phyloP scores from a whole-genome alignment of 306 rosid species.

The Vigna reflexopilosa region DNA sequence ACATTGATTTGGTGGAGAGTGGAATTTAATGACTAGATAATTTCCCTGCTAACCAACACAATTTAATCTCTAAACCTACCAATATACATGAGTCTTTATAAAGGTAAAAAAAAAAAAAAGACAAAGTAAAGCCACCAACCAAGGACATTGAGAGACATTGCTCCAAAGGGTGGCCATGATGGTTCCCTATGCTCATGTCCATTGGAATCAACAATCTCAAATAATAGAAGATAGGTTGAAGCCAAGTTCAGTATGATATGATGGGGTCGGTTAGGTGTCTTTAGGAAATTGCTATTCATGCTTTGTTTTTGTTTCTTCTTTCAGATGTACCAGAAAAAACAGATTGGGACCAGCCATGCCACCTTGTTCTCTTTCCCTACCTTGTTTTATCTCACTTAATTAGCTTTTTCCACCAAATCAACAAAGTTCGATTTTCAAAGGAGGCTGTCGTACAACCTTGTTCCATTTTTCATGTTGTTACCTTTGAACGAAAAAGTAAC shows the following conservation, averaged over 20 bases:
- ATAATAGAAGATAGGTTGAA: slow-evolving; percentile 37
- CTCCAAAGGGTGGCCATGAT: slow-evolving; percentile 43
- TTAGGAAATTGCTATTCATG: slow-evolving; percentile 10
- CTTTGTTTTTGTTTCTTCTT: slow-evolving; percentile 21
- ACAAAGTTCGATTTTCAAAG: neutral
- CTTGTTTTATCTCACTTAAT: slow-evolving; percentile 19
- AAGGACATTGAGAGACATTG: slow-evolving; percentile 40
- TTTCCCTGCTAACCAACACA: slow-evolving; percentile 34
- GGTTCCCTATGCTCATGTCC: slow-evolving; percentile 42
- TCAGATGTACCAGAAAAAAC: slow-evolving; percentile 12
- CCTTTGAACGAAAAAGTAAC: neutral
- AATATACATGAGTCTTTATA: neutral
- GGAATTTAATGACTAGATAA: slow-evolving; percentile 27
- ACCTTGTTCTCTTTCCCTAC: slow-evolving; percentile 24
- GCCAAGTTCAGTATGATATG: neutral
- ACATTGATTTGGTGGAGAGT: slow-evolving; percentile 16
- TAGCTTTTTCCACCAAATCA: slow-evolving; percentile 1
- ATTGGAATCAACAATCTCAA: slow-evolving; percentile 41
- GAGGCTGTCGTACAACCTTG: slow-evolving; percentile 19
- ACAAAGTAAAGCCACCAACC: slow-evolving; percentile 36
- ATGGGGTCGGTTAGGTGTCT: slow-evolving; percentile 28
- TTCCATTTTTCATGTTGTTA: neutral
- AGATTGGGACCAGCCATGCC: slow-evolving; percentile 37
- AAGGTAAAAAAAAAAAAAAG: neutral
- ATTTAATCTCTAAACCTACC: slow-evolving; percentile 45